phyloP scores from a whole-genome alignment of 805 yeast genomes.

The Jamesozyma hellenica region DNA sequence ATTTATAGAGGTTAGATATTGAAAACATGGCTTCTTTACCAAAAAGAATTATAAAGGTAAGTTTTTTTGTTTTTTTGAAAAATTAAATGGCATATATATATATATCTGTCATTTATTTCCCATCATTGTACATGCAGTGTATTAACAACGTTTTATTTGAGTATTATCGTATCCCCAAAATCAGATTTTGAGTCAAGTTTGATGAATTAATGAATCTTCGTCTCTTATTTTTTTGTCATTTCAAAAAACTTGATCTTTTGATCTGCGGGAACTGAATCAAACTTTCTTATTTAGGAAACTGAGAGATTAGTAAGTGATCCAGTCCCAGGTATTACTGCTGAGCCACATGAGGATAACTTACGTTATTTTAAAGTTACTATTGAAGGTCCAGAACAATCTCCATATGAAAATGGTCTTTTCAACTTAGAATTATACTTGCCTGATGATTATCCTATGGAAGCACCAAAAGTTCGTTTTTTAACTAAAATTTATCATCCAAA shows the following conservation, averaged over 20 bases:
- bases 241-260: no score
- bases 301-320: constrained; percentile 89
- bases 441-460: constrained; percentile 96
- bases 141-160: no score
- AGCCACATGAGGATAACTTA: constrained; percentile 87
- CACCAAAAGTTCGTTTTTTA: constrained; percentile 89
- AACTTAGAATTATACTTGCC: constrained; percentile 81
- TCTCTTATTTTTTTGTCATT: no score
- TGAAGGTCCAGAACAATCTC: constrained; percentile 85
- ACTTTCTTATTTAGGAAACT: constrained; percentile 49
- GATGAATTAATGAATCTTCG: neutral
- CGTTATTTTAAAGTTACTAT: constrained; percentile 87
- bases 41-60: constrained; percentile 79
- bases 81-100: neutral
- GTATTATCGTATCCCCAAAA: no score
- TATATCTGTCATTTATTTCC: no score
- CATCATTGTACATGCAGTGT: no score
- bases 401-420: constrained; percentile 80
- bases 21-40: constrained; percentile 43
- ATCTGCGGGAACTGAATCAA: neutral
- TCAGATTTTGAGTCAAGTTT: neutral
- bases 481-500: constrained; percentile 95
- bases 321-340: constrained; percentile 89
- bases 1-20: no score
- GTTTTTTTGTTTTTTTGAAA: constrained; percentile 13